Conservation (phyloP, 306 rosid species). For the Senna tora region DNA sequence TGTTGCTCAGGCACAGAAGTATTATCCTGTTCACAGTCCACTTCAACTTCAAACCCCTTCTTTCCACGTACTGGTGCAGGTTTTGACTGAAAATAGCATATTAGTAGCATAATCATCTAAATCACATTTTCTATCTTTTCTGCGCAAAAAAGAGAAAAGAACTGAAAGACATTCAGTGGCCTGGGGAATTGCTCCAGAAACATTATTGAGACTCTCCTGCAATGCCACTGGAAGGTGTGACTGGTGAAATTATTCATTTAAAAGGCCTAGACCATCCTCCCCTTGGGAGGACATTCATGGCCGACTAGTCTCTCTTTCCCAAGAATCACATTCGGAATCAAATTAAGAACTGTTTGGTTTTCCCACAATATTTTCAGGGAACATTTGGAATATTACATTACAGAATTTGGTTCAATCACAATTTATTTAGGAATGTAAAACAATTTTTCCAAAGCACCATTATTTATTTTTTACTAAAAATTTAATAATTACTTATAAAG, state of each 20-base stretch:
- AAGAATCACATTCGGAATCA: not conserved
- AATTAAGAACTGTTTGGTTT: not conserved
- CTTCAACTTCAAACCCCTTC: conserved; percentile 81
- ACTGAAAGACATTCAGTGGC: not conserved
- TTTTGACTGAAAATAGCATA: conserved; percentile 61
- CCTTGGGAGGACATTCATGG: not conserved
- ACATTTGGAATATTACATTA: too few relatives aligned
- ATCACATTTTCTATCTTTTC: not conserved
- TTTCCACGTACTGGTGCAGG: conserved; percentile 66
- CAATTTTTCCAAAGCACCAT: too few relatives aligned
- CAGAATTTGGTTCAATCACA: not conserved
- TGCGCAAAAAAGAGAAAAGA: not conserved
- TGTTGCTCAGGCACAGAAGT: conserved; percentile 58
- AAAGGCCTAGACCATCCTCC: not conserved
- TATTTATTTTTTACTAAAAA: too few relatives aligned
- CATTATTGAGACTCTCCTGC: conserved; percentile 20
- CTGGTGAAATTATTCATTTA: conserved; percentile 10
- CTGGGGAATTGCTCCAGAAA: not conserved
- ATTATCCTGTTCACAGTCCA: conserved; percentile 70
- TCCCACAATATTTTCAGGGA: not conserved
- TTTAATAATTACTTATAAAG: too few relatives aligned
- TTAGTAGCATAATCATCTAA: conserved; percentile 30
- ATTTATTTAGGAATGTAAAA: not conserved
- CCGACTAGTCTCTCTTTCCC: not conserved
- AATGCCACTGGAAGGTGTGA: not conserved